Evolutionary conservation across 768 basidiomycete species (phyloP), one percentile per base, ranked within the genome.

Genomic region (Cystofilobasidium macerans): DNA sequence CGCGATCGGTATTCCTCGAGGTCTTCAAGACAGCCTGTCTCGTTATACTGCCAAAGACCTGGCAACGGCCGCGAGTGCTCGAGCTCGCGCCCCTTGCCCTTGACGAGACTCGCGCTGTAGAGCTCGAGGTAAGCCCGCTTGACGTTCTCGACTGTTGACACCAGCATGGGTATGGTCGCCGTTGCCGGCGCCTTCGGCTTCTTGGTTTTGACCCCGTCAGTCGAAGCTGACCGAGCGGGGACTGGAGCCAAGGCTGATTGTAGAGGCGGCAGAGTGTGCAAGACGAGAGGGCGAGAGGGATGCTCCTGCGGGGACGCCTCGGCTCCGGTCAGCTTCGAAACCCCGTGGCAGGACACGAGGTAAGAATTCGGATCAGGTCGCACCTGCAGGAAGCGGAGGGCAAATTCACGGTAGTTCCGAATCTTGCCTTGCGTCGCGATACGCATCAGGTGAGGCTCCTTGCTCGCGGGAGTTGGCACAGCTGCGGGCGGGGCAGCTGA

Each of bases 381-480:
- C 0, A 82, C 84, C 75, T 84, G 73, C 22, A 86, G 76, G 69
- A 80, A 81, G 40, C 80, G 76, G 0, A 86, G 78, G 11, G 82
- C 81, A 68, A 79, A 80, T 35, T 80, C 71, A 36, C 86, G 80
- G 77, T 80, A 85, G 5, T 73, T 62, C 28, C 77, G 78, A 43
- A 86, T 77, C 70, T 84, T 85, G 3, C 83, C 83, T 42, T 80
- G 77, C 56, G 76, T 78, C 4, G 84, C 82, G 58, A 86, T 82
- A 16, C 84, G 79, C 47, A 85, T 77, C 4, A 75, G 72, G 28
- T 79, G 76, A 11, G 73, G 88, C 87, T 28, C 86, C 89, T 54
- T 54, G 45, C n/a, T n/a, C n/a, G n/a, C n/a, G n/a, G n/a, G n/a
- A n/a, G n/a, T n/a, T n/a, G n/a, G n/a, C n/a, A n/a, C n/a, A n/a